Percentiles rank a stretch among this genome's conserved stretches.
These are phyloP conservation scores for Aspergillus ellipticus DNA, from an alignment of 495 filamentous ascomycete species.

Conservation along the genomic window DNA sequence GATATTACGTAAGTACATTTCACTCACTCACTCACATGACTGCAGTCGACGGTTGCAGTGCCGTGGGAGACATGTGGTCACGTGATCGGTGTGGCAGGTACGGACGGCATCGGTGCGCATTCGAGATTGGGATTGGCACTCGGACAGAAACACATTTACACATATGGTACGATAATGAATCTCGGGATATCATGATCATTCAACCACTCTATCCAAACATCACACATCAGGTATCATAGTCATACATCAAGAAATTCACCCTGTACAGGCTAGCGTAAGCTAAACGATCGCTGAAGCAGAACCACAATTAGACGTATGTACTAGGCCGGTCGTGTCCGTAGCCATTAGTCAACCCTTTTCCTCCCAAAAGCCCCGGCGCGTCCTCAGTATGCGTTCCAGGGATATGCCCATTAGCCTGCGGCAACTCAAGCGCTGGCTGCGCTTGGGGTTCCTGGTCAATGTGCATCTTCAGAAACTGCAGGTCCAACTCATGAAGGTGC, in stretches of 20 bases:
- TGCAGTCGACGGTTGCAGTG: no score
- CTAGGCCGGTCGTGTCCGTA: slow-evolving; percentile 38
- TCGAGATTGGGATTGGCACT: no score
- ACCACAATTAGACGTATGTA: slow-evolving; percentile 46
- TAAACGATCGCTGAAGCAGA: slow-evolving; percentile 19
- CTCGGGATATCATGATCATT: slow-evolving; percentile 12
- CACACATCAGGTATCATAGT: slow-evolving; percentile 49
- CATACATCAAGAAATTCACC: slow-evolving; percentile 42
- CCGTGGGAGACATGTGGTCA: no score
- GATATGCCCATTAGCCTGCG: slow-evolving; percentile 35
- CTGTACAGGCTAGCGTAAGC: slow-evolving; percentile 34
- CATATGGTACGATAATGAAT: neutral
- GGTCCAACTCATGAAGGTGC: slow-evolving; percentile 60
- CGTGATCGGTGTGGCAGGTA: no score
- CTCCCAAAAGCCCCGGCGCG: slow-evolving; percentile 19
- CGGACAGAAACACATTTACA: no score
- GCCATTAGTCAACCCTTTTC: slow-evolving; percentile 36
- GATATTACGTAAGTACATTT: neutral
- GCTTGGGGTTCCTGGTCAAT: slow-evolving; percentile 39
- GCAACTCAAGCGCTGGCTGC: slow-evolving; percentile 9
- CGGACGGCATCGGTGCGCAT: no score
- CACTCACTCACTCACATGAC: neutral
- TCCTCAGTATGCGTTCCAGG: slow-evolving; percentile 20
- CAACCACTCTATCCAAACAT: slow-evolving; percentile 17
- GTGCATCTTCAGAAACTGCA: slow-evolving; percentile 49